A percentile compares a stretch with the other conserved stretches of the same genome.
Evolutionary conservation across 2,329 filamentous ascomycete genomes (phyloP).

Genomic region (Nigrospora sphaerica): DNA sequence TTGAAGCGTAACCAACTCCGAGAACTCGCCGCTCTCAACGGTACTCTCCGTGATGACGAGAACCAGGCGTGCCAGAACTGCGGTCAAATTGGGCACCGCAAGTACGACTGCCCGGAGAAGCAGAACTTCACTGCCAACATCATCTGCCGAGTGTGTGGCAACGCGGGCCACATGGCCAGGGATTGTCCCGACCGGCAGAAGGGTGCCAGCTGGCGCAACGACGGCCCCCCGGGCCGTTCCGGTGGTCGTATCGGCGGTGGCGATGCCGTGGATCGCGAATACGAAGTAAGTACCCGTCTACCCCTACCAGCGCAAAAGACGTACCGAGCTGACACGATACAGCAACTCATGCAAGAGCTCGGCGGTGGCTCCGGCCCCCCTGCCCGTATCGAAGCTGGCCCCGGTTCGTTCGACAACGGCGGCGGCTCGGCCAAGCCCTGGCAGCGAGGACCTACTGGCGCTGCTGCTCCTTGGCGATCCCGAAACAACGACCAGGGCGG

Average conservation of each 20-base stretch:
- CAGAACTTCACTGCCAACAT: constrained; percentile 99
- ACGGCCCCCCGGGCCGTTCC: constrained; percentile 42
- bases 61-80: constrained; percentile 99
- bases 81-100: constrained; percentile 96
- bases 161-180: constrained; percentile 95
- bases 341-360: constrained; percentile 98
- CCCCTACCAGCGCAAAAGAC: neutral
- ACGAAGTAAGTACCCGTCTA: constrained; percentile 61
- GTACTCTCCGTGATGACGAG: constrained; percentile 96
- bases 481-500: constrained; percentile 46
- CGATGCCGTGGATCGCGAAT: constrained; percentile 86
- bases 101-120: constrained; percentile 96
- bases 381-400: constrained; percentile 81
- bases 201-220: constrained; percentile 87
- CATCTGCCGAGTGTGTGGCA: constrained; percentile 96
- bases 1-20: constrained; percentile 97
- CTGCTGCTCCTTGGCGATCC: constrained; percentile 71
- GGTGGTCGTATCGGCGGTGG: constrained; percentile 65
- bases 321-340: constrained; percentile 29
- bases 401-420: constrained; percentile 53
- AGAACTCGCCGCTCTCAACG: constrained; percentile 95
- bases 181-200: constrained; percentile 94
- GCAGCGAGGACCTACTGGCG: constrained; percentile 80
- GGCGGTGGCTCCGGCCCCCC: constrained; percentile 66
- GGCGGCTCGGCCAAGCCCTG: constrained; percentile 67